These are phyloP conservation scores for Pseudogymnoascus sp. DNA, from an alignment of 2,329 filamentous ascomycete genomes.

Conservation along the genomic window DNA sequence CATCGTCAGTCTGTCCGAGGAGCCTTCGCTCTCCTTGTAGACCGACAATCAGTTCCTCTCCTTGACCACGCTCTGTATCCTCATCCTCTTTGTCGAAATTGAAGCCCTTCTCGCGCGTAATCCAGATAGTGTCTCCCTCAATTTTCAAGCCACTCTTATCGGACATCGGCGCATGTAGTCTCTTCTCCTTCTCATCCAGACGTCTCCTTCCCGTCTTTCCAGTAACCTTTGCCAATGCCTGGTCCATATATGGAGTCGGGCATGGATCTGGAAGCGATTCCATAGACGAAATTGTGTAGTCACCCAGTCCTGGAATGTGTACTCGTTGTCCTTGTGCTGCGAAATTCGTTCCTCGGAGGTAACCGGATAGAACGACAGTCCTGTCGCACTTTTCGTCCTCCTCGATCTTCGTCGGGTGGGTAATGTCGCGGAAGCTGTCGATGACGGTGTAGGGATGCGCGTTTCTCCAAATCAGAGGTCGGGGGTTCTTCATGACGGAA, in stretches of 20 bases:
- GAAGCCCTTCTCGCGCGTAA: conserved; percentile 59
- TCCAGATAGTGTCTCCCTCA: conserved; percentile 95
- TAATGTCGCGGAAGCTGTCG: conserved; percentile 91
- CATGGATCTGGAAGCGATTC: conserved; percentile 90
- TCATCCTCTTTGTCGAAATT: conserved; percentile 62
- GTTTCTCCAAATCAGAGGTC: conserved; percentile 94
- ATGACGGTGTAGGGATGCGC: conserved; percentile 89
- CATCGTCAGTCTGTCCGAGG: conserved; percentile 72
- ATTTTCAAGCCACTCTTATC: conserved; percentile 94
- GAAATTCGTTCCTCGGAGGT: conserved; percentile 91
- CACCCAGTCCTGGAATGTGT: conserved; percentile 86
- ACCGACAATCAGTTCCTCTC: conserved; percentile 87
- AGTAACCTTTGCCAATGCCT: conserved; percentile 71
- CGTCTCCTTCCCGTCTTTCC: conserved; percentile 74
- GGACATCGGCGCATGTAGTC: conserved; percentile 94
- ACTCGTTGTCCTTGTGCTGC: conserved; percentile 75
- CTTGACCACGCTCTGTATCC: conserved; percentile 70
- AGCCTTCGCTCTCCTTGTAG: conserved; percentile 75
- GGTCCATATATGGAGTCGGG: conserved; percentile 84
- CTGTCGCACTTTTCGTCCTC: conserved; percentile 83
- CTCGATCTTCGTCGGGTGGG: conserved; percentile 85
- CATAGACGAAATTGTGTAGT: conserved; percentile 73
- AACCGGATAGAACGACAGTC: conserved; percentile 84
- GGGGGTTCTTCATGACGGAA: conserved; percentile 97
- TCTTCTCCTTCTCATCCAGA: conserved; percentile 92